Evolutionary conservation across 306 rosid species (phyloP).

Genomic region (Rosa rugosa): DNA sequence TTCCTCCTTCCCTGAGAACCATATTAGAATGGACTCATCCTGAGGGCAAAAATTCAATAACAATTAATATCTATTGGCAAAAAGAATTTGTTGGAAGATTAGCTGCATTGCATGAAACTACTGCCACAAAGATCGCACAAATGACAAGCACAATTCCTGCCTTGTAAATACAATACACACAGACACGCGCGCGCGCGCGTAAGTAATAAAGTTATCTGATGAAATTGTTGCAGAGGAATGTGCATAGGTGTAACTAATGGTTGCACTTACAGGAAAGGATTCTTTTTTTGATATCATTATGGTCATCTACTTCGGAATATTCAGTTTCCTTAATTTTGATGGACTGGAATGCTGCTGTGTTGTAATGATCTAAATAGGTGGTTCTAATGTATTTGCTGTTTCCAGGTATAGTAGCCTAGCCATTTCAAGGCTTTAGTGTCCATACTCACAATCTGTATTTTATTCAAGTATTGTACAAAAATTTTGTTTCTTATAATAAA

Average conservation of each 20-base stretch:
- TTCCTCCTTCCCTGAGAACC: conserved; percentile 99
- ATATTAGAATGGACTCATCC: conserved; percentile 95
- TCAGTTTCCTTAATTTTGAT: not conserved
- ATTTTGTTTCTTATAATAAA: not conserved
- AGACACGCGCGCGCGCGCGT: not conserved
- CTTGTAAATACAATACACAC: not conserved
- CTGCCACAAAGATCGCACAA: not conserved
- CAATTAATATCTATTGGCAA: conserved; percentile 19
- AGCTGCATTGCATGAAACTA: conserved; percentile 8
- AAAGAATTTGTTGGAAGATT: conserved; percentile 22
- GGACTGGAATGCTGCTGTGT: not conserved
- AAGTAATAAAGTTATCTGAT: not conserved
- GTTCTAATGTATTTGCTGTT: not conserved
- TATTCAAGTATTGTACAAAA: not conserved
- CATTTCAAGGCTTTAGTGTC: not conserved
- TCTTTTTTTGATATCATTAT: not conserved
- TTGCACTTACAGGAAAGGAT: not conserved
- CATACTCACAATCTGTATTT: not conserved
- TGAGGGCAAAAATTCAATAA: conserved; percentile 49
- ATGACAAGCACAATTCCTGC: not conserved
- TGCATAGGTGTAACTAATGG: not conserved
- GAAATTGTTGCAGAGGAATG: conserved; percentile 15
- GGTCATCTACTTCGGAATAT: not conserved
- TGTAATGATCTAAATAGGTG: not conserved
- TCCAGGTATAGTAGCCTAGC: not conserved